These are phyloP conservation scores for Camellia lanceoleosa DNA, from an alignment of 148 eudicot genomes.

Conservation along the genomic window DNA sequence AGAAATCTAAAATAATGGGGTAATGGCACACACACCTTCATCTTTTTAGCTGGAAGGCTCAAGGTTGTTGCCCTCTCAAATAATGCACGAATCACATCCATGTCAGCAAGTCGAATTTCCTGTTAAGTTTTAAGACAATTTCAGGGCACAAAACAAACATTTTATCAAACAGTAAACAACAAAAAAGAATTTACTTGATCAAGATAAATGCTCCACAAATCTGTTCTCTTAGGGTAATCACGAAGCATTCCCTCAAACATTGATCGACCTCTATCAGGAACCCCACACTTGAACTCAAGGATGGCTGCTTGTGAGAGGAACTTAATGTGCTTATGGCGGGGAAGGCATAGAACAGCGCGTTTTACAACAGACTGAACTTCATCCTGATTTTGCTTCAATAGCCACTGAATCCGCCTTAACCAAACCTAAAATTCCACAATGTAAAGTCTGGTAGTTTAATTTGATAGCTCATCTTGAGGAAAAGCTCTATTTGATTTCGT, in stretches of 20 bases:
- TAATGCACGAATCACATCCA: conserved; percentile 66
- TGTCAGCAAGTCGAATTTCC: conserved; percentile 82
- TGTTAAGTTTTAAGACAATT: conserved; percentile 21
- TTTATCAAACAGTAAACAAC: background rate
- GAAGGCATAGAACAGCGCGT: conserved; percentile 77
- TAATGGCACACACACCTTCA: conserved; percentile 48
- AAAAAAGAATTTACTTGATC: conserved; percentile 49
- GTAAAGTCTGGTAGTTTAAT: background rate
- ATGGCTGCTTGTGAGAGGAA: conserved; percentile 46
- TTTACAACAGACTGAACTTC: conserved; percentile 54
- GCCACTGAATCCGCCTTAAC: conserved; percentile 70
- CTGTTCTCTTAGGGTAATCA: conserved; percentile 44
- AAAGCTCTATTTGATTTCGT: too few species aligned
- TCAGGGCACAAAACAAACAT: background rate
- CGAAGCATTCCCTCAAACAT: conserved; percentile 69
- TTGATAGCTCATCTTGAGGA: background rate
- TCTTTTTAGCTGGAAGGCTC: conserved; percentile 79
- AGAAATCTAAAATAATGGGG: too few species aligned
- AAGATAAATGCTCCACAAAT: too few species aligned
- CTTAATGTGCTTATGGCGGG: conserved; percentile 48
- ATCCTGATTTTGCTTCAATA: conserved; percentile 56
- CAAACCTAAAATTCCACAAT: conserved; percentile 52
- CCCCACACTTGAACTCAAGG: conserved; percentile 66
- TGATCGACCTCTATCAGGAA: conserved; percentile 73
- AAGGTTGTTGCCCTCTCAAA: conserved; percentile 81